Base-by-base conservation (phyloP, 306 rosid genomes). In the Geum urbanum region DNA sequence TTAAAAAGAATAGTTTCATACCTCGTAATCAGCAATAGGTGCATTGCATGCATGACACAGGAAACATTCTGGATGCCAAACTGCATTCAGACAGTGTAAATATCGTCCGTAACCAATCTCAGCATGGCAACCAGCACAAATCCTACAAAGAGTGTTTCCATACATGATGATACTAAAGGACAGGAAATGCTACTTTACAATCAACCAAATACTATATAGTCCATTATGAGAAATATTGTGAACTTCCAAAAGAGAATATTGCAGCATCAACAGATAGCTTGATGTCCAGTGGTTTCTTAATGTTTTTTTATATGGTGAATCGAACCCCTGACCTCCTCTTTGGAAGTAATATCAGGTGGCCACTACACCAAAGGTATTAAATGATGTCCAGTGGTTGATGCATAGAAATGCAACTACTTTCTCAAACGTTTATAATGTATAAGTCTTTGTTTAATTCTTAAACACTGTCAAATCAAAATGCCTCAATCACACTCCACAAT, bases 21-120 rank as follows among this genome's bases (percentile, higher is more conserved):
- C 98, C 98, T 92, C 96, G 15, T 84, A 84, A 79, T 89, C 99
- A 35, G 95, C 77, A 67, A 95, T 95, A 39, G 99, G 96, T 51
- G 82, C 78, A 84, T 89, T 87, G 87, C 99, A 95, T 69, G 96
- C 89, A 56, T 80, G 96, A 69, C 99, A 95, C 27, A 95, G 88
- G 74, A 95, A 95, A 80, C 99, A 91, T 80, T 95, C 99, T 54
- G 97, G 99, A 86, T 95, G 99, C 99, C 97, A 95, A 74, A 89
- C 78, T 76, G 89, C 88, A 82, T 87, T 86, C 77, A 95, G 80
- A 80, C 97, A 95, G 84, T 87, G 91, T 72, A 95, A 80, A 77
- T 91, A 91, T 27, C 99, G 88, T 54, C 99, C 97, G 69, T 63
- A 87, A 75, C 97, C 97, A 73, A 95, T 91, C 80, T 89, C 92